phyloP scores from a whole-genome alignment of 2,329 filamentous ascomycete genomes.

The Trichophyton simii region DNA sequence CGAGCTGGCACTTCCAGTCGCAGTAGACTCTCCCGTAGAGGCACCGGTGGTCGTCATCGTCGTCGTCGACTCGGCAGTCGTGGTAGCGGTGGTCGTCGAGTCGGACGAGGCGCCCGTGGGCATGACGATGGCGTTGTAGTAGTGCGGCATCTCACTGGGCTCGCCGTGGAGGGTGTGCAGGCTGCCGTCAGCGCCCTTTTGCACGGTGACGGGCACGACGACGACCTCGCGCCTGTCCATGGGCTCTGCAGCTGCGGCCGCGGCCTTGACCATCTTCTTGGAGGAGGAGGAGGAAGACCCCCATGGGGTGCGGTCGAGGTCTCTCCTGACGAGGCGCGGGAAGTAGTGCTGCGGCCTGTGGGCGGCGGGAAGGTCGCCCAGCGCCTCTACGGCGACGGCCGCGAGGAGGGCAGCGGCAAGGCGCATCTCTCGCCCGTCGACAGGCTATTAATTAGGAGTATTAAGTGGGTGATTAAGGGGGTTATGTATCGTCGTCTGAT shows the following conservation, averaged over 20 bases:
- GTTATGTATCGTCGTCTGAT: background rate
- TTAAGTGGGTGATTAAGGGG: too few species aligned
- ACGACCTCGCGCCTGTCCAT: conserved; percentile 8
- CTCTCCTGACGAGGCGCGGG: conserved; percentile 22
- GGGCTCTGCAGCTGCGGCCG: background rate
- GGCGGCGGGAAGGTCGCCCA: conserved; percentile 18
- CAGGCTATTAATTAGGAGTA: background rate
- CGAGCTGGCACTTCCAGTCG: too few species aligned
- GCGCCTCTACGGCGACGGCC: conserved; percentile 24
- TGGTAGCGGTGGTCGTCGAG: background rate
- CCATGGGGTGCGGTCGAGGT: conserved; percentile 5
- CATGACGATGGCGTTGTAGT: background rate
- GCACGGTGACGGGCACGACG: conserved; percentile 11
- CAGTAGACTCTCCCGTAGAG: too few species aligned
- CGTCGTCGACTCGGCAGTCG: background rate
- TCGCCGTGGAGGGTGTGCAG: background rate
- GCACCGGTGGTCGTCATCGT: too few species aligned
- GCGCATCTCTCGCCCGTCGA: background rate
- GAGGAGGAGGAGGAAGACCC: background rate
- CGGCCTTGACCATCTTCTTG: background rate
- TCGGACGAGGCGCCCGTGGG: background rate
- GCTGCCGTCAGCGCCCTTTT: conserved; percentile 8
- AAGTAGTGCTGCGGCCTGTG: conserved; percentile 26
- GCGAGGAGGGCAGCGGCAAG: conserved; percentile 18
- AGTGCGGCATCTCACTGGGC: background rate